These are phyloP conservation scores for Aureococcus anophagefferens DNA, from an alignment of 108 stramenopile genomes.

Conservation along the genomic window DNA sequence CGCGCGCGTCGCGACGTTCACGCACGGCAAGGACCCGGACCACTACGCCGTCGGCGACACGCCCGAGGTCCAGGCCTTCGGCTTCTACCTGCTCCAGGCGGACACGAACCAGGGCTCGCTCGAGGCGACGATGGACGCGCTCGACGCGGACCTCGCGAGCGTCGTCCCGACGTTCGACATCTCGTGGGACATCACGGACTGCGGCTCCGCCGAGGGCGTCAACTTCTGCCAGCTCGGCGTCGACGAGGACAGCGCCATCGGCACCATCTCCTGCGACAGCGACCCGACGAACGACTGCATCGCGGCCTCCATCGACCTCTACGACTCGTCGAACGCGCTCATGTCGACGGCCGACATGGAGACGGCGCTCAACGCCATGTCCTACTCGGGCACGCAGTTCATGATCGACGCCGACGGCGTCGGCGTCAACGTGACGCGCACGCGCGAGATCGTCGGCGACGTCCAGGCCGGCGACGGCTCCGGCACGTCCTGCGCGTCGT, in stretches of 20 bases:
- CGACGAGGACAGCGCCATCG: constrained; percentile 26
- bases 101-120: constrained; percentile 15
- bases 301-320: too few relatives aligned
- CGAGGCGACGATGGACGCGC: background rate
- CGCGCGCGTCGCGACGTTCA: constrained; percentile 43
- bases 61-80: constrained; percentile 57
- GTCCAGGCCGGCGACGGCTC: too few relatives aligned
- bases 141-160: too few relatives aligned
- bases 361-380: constrained; percentile 27
- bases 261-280: constrained; percentile 23
- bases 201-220: constrained; percentile 5
- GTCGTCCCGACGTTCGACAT: too few relatives aligned
- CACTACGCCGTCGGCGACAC: background rate
- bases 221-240: constrained; percentile 49
- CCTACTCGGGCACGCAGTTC: constrained; percentile 24
- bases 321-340: too few relatives aligned
- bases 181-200: too few relatives aligned
- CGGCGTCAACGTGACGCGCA: constrained; percentile 2
- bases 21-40: constrained; percentile 39
- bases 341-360: too few relatives aligned
- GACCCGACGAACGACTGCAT: too few relatives aligned
- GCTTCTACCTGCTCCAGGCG: constrained; percentile 40
- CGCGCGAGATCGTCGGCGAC: background rate
- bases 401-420: constrained; percentile 15
- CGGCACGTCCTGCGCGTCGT: too few relatives aligned